Evolutionary conservation across 2,329 filamentous ascomycete species (phyloP).

Genomic region (Dactylellina leptospora): DNA sequence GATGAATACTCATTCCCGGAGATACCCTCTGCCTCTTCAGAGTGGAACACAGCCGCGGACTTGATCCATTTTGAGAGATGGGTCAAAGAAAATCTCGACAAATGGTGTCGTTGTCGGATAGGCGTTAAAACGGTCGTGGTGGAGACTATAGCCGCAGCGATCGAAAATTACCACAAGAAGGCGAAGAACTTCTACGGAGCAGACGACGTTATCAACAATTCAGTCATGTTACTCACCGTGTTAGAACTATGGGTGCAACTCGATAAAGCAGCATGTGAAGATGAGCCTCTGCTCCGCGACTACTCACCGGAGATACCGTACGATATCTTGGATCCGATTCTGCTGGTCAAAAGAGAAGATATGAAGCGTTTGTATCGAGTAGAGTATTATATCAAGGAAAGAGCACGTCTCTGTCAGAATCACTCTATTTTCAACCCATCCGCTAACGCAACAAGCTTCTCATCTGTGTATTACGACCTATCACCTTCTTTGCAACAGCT

Average conservation of each 20-base stretch:
- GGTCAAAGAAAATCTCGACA: conserved; percentile 62
- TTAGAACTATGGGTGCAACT: conserved; percentile 69
- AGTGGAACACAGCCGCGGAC: not conserved
- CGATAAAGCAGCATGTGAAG: conserved; percentile 63
- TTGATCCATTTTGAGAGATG: conserved; percentile 40
- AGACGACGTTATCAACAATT: conserved; percentile 63
- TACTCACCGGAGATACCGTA: conserved; percentile 64
- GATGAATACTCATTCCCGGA: not conserved
- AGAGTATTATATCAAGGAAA: conserved; percentile 63
- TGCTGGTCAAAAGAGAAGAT: conserved; percentile 62
- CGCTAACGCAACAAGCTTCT: conserved; percentile 60
- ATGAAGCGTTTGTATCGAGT: conserved; percentile 63
- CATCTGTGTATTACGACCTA: conserved; percentile 63
- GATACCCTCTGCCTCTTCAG: not conserved
- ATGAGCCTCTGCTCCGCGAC: conserved; percentile 61
- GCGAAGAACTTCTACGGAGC: conserved; percentile 52
- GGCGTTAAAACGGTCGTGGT: not conserved
- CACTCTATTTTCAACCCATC: conserved; percentile 61
- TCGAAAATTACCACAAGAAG: conserved; percentile 59
- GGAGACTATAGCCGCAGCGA: conserved; percentile 55
- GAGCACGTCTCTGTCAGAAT: conserved; percentile 52
- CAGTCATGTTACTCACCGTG: conserved; percentile 67
- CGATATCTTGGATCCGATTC: conserved; percentile 62
- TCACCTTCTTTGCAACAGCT: conserved; percentile 61
- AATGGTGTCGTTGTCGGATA: conserved; percentile 65